Percentiles rank a stretch among this genome's conserved stretches.
These are phyloP conservation scores for Coprinellus micaceus DNA, from an alignment of 768 basidiomycete genomes.

Conservation along the genomic window DNA sequence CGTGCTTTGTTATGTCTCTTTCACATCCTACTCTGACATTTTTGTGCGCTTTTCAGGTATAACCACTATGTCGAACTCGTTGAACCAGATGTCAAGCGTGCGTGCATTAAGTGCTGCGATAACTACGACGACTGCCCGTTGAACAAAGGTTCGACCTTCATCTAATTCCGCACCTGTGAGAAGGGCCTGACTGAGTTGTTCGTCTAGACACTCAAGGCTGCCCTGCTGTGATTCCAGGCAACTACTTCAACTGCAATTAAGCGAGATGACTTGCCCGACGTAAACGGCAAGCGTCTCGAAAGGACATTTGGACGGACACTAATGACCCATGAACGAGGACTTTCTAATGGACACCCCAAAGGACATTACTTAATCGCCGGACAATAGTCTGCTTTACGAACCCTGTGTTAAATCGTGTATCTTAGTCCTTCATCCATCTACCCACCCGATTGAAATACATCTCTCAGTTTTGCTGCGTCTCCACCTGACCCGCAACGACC, in stretches of 20 bases:
- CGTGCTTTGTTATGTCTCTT: conserved; percentile 11
- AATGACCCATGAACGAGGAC: too few relatives aligned
- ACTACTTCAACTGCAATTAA: conserved; percentile 48
- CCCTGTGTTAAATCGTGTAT: too few relatives aligned
- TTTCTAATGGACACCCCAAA: too few relatives aligned
- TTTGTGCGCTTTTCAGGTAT: conserved; percentile 34
- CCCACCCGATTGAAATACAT: background rate
- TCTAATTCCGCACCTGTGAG: background rate
- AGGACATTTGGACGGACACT: background rate
- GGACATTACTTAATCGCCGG: too few relatives aligned
- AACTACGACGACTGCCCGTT: conserved; percentile 49
- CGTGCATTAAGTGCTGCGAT: conserved; percentile 58
- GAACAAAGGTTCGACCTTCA: conserved; percentile 33
- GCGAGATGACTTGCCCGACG: too few relatives aligned
- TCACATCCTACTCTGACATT: background rate
- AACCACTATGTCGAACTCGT: conserved; percentile 58
- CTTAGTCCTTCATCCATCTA: too few relatives aligned
- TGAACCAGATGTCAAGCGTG: conserved; percentile 45
- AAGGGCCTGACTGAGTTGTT: background rate
- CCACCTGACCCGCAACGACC: conserved; percentile 32
- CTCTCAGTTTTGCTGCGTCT: conserved; percentile 31
- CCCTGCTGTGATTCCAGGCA: conserved; percentile 45
- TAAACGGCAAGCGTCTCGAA: too few relatives aligned
- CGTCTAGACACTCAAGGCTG: conserved; percentile 45
- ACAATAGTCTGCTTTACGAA: too few relatives aligned